Conservation (phyloP, 441 rosid species). For the Jatropha podagrica region DNA sequence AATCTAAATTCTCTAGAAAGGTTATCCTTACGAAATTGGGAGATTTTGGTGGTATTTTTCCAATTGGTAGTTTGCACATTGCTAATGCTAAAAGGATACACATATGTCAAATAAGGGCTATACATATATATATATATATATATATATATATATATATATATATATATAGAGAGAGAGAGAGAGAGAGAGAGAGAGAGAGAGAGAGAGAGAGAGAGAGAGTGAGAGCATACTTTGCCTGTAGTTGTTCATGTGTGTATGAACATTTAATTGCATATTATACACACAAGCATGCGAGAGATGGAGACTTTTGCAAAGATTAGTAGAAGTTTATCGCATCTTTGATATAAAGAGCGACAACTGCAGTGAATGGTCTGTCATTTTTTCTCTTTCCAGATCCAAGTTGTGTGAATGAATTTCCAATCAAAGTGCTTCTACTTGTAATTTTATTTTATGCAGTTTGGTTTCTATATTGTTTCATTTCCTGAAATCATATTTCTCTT, state of each 20-base stretch:
- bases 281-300: not conserved
- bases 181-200: no score
- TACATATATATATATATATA: no score
- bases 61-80: not conserved
- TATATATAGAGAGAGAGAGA: no score
- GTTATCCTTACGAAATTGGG: not conserved
- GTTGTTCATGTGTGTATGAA: not conserved
- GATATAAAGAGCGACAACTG: not conserved
- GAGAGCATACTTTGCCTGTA: not conserved
- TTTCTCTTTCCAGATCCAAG: not conserved
- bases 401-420: not conserved
- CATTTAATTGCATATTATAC: no score
- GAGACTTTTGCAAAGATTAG: not conserved
- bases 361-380: not conserved
- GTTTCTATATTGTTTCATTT: not conserved
- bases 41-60: not conserved
- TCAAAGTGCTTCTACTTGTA: not conserved
- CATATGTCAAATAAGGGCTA: not conserved
- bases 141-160: no score
- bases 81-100: not conserved
- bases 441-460: not conserved
- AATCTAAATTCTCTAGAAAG: not conserved
- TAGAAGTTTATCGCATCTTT: not conserved
- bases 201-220: no score
- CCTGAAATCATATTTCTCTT: conserved; percentile 14